These are phyloP conservation scores for Venturia carpophila DNA, from an alignment of 2,329 filamentous ascomycete species.

Conservation along the genomic window DNA sequence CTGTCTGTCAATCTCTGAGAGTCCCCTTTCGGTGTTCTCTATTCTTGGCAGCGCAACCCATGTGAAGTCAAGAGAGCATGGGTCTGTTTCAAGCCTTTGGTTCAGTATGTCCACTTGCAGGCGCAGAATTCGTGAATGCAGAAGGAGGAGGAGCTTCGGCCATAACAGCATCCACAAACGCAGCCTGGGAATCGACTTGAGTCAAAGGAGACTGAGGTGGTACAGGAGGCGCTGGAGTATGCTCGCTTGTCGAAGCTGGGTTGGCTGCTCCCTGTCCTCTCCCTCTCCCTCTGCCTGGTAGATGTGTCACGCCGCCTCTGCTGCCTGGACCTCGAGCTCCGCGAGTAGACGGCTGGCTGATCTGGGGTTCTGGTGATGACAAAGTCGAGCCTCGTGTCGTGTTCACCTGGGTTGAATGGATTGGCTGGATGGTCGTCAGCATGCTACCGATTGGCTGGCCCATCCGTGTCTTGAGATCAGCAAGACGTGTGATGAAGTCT, in stretches of 20 bases:
- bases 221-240: background rate
- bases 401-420: background rate
- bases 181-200: background rate
- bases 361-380: background rate
- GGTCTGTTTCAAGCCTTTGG: background rate
- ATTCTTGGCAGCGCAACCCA: background rate
- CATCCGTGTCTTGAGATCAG: slow-evolving; percentile 8
- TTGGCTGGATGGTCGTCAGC: background rate
- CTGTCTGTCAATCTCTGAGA: background rate
- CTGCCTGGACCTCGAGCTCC: background rate
- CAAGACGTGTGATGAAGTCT: slow-evolving; percentile 9
- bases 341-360: background rate
- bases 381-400: background rate
- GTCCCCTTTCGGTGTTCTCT: background rate
- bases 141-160: background rate
- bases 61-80: background rate
- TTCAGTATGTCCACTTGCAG: background rate
- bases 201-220: background rate
- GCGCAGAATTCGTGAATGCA: background rate
- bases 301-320: background rate
- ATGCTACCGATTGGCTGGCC: slow-evolving; percentile 8
- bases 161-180: background rate
- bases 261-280: background rate
- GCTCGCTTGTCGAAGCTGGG: background rate
- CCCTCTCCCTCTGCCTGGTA: background rate